Evolutionary conservation across 352 stramenopile genomes (phyloP), one percentile per base, ranked within the genome.

Genomic region (Globisporangium echinulatum): DNA sequence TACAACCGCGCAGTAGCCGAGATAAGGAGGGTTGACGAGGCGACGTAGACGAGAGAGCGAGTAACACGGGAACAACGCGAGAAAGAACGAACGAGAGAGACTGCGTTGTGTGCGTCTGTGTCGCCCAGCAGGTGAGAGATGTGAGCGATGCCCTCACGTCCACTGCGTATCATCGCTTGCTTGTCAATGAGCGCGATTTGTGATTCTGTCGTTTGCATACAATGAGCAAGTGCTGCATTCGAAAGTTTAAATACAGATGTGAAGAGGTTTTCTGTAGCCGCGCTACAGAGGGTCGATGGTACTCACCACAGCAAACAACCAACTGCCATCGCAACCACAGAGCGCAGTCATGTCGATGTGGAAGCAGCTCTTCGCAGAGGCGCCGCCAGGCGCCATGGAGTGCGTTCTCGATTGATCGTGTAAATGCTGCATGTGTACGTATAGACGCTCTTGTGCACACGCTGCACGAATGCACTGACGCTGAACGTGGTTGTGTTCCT

Each of bases 341-440:
- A 43, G 39, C 7, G 39, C 5, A 6, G 40, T 2, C 47, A 71
- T 69, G 61, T 60, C 62, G 57, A 75, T 75, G 62, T 77, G 80
- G 55, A 88, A 90, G 74, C 77, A 87, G 70, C 79, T 92, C 68
- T 88, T 92, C 62, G 72, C 69, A 52, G 72, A 88, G 58, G 75
- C 80, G 46, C 81, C 83, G 56, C 69, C 74, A n/a, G 69, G 77
- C 62, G 79, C 83, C 19, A 58, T 85, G 46, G 75, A 92, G 83
- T 90, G 68, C 61, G 80, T 82, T 37, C 36, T 42, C 7, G 13
- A 1, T 43, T 46, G 9, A 36, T 19, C 13, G 3, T 47, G 3
- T 17, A 39, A 19, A 56, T 36, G 10, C 5, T 62, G 37, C 43
- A 49, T 51, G 11, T 67, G 3, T 49, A 7, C 47, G 36, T 25